Conservation (phyloP, 331 rosid genomes). For the Cydonia oblonga region DNA sequence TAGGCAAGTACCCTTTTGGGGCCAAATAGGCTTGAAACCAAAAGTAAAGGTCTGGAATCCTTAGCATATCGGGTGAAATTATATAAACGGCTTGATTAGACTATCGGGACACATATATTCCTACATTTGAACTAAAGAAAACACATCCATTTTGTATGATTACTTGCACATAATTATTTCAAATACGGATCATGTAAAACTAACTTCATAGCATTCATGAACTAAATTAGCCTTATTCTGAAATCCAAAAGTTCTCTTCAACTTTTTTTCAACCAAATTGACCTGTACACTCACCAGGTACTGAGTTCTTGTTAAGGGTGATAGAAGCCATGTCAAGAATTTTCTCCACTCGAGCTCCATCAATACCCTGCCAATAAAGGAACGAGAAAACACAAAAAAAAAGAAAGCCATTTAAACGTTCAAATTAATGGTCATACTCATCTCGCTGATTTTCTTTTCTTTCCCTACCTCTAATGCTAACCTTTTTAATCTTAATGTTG, state of each 20-base stretch:
- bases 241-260: neutral
- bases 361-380: conserved; percentile 48
- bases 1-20: neutral
- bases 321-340: conserved; percentile 88
- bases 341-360: conserved; percentile 89
- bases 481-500: neutral
- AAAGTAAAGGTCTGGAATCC: neutral
- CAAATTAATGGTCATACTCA: neutral
- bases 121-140: neutral
- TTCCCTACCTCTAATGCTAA: neutral
- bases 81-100: neutral
- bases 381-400: neutral
- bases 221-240: neutral
- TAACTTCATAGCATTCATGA: too few species aligned
- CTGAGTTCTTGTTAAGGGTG: conserved; percentile 90
- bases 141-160: neutral
- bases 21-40: neutral
- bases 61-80: neutral
- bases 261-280: neutral
- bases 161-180: neutral
- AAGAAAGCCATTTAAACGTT: neutral
- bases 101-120: neutral
- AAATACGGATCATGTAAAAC: too few species aligned
- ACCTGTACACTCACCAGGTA: conserved; percentile 47
- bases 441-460: neutral